Conservation (phyloP, 352 stramenopile species). For the Globisporangium splendens region DNA sequence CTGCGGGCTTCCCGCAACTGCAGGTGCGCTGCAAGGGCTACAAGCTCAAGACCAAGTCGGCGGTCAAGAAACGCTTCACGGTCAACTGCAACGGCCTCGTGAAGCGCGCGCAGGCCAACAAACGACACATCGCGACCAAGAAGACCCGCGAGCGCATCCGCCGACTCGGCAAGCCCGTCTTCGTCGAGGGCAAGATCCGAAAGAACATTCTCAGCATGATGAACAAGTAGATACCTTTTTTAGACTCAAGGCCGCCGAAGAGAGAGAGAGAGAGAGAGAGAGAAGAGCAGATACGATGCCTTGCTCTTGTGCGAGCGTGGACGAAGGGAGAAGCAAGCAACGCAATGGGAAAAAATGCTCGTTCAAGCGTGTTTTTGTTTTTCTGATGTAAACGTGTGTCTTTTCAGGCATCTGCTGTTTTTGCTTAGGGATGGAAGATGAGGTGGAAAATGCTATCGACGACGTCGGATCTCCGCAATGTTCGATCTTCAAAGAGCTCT, state of each 20-base stretch:
- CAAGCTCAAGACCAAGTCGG: conserved; percentile 81
- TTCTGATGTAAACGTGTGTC: too few species aligned
- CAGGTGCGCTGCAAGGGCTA: conserved; percentile 69
- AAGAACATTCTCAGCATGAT: conserved; percentile 84
- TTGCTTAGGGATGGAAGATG: conserved; percentile 8
- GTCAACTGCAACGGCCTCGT: conserved; percentile 79
- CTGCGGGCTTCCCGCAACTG: conserved; percentile 29
- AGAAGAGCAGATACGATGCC: too few species aligned
- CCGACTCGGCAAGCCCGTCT: conserved; percentile 67
- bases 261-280: not conserved
- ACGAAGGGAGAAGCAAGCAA: not conserved
- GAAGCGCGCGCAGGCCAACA: conserved; percentile 76
- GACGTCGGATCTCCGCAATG: conserved; percentile 6
- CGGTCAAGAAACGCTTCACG: conserved; percentile 84
- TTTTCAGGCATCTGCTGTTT: too few species aligned
- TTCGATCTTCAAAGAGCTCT: conserved; percentile 6
- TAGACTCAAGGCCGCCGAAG: not conserved
- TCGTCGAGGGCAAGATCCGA: conserved; percentile 68
- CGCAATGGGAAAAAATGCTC: not conserved
- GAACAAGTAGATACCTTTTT: conserved; percentile 11
- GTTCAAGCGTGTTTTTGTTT: too few species aligned
- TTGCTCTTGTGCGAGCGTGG: too few species aligned
- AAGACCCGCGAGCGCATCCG: conserved; percentile 80
- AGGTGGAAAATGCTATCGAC: conserved; percentile 8
- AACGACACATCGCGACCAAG: conserved; percentile 83